These are phyloP conservation scores for Pulicaria dysenterica DNA, from an alignment of 129 eudicot species.

Conservation along the genomic window DNA sequence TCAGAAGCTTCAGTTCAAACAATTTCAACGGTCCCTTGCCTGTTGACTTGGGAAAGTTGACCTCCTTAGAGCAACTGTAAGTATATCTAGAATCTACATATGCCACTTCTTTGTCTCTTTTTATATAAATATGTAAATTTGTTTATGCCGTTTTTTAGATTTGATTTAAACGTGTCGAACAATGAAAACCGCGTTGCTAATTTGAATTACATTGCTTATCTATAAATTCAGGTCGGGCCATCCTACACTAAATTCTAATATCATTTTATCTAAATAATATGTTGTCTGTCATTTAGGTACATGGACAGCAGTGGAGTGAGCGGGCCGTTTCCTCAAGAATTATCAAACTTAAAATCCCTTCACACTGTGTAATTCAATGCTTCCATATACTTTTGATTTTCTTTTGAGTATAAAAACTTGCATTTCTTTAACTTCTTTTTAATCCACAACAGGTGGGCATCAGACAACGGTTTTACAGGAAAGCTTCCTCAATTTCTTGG, in stretches of 20 bases:
- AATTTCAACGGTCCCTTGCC: slow-evolving; percentile 63
- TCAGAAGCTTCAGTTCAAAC: slow-evolving; percentile 73
- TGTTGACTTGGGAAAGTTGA: slow-evolving; percentile 51
- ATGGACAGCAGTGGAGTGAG: slow-evolving; percentile 77
- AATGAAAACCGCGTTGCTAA: no score
- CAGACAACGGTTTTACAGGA: slow-evolving; percentile 68
- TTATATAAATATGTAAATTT: neutral
- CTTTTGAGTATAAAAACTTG: slow-evolving; percentile 3
- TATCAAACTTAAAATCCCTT: slow-evolving; percentile 63
- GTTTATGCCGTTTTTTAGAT: neutral
- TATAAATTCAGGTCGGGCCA: no score
- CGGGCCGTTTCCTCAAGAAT: slow-evolving; percentile 67
- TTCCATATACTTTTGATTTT: slow-evolving; percentile 13
- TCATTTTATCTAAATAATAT: neutral
- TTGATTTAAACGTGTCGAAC: neutral
- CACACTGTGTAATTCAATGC: slow-evolving; percentile 46
- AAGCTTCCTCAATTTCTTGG: slow-evolving; percentile 69
- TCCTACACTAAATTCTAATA: neutral
- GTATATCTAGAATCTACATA: slow-evolving; percentile 24
- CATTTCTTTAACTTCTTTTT: neutral
- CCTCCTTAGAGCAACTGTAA: slow-evolving; percentile 68
- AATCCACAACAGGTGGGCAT: slow-evolving; percentile 58
- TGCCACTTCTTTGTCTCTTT: neutral
- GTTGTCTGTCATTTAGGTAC: slow-evolving; percentile 48
- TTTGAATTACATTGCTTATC: no score